A percentile compares a stretch with the other conserved stretches of the same genome.
These are phyloP conservation scores for Xylaria flabelliformis DNA, from an alignment of 495 filamentous ascomycete genomes.

Conservation along the genomic window DNA sequence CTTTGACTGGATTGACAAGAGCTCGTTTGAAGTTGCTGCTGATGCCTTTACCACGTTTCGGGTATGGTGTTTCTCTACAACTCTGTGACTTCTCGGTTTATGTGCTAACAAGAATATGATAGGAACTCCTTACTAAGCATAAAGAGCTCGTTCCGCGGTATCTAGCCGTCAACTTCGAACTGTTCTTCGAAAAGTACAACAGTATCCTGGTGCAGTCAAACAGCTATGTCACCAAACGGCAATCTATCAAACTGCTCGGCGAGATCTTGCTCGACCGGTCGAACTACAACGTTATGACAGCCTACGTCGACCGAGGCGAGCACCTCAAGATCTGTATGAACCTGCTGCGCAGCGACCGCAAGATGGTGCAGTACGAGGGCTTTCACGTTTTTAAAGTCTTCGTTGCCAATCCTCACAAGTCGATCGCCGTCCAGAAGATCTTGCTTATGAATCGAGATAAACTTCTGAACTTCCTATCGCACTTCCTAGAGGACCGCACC, in stretches of 20 bases:
- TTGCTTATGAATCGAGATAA: constrained; percentile 94
- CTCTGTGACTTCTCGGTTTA: constrained; percentile 7
- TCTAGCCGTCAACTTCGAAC: constrained; percentile 81
- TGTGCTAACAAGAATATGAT: constrained; percentile 3
- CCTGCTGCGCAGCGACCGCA: constrained; percentile 87
- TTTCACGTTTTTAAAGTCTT: constrained; percentile 99
- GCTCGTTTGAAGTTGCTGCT: constrained; percentile 94
- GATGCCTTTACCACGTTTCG: constrained; percentile 98
- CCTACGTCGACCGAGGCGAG: constrained; percentile 92
- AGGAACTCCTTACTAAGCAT: constrained; percentile 95
- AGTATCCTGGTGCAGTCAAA: constrained; percentile 84
- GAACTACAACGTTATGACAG: constrained; percentile 98
- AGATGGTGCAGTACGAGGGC: constrained; percentile 99
- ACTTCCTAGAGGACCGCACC: constrained; percentile 91
- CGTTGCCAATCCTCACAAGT: constrained; percentile 96
- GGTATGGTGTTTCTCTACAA: constrained; percentile 55
- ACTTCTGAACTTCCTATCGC: constrained; percentile 83
- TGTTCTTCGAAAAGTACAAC: constrained; percentile 94
- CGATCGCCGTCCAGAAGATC: constrained; percentile 90
- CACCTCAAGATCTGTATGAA: constrained; percentile 99
- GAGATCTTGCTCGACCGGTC: constrained; percentile 93
- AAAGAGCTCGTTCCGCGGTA: constrained; percentile 87
- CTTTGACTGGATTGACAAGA: constrained; percentile 94
- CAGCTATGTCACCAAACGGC: constrained; percentile 97
- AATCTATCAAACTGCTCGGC: constrained; percentile 95